Evolutionary conservation across 202 grass and related monocot species (phyloP).

Genomic region (Musa balbisiana): DNA sequence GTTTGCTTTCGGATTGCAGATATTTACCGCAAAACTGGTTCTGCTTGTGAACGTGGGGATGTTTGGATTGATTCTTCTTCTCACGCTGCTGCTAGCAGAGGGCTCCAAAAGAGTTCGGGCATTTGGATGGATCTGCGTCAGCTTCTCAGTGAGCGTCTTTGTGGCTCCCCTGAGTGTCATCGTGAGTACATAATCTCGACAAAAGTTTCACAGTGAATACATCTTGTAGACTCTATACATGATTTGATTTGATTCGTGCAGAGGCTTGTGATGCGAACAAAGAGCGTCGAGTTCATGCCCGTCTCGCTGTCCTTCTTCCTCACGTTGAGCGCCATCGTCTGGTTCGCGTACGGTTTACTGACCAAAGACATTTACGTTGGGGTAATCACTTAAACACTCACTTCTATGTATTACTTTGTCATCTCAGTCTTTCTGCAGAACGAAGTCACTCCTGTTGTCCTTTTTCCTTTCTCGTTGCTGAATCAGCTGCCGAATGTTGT

Average conservation of each 20-base stretch:
- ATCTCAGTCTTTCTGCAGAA: not conserved
- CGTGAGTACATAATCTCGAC: constrained; percentile 18
- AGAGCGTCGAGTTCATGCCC: constrained; percentile 99
- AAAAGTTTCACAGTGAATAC: too few species aligned
- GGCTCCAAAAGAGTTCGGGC: constrained; percentile 39
- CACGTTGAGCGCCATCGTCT: constrained; percentile 60
- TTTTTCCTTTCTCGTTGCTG: not conserved
- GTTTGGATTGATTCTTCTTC: constrained; percentile 52
- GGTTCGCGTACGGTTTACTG: constrained; percentile 78
- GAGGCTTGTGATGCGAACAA: constrained; percentile 80
- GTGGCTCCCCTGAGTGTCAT: constrained; percentile 87
- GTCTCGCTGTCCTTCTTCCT: constrained; percentile 80
- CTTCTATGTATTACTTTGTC: not conserved
- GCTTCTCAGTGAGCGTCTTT: constrained; percentile 67
- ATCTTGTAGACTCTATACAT: not conserved
- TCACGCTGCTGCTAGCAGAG: constrained; percentile 42
- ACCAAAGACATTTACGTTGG: constrained; percentile 74
- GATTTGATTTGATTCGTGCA: constrained; percentile 20
- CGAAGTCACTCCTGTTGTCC: not conserved
- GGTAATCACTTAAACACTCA: constrained; percentile 18
- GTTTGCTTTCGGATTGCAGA: constrained; percentile 5
- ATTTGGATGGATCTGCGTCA: constrained; percentile 81
- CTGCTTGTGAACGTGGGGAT: constrained; percentile 57
- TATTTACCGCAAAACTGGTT: constrained; percentile 53
- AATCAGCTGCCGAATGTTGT: constrained; percentile 18